Evolutionary conservation across 768 basidiomycete genomes (phyloP), one percentile per base, ranked within the genome.

Genomic region (Mycena maculata): DNA sequence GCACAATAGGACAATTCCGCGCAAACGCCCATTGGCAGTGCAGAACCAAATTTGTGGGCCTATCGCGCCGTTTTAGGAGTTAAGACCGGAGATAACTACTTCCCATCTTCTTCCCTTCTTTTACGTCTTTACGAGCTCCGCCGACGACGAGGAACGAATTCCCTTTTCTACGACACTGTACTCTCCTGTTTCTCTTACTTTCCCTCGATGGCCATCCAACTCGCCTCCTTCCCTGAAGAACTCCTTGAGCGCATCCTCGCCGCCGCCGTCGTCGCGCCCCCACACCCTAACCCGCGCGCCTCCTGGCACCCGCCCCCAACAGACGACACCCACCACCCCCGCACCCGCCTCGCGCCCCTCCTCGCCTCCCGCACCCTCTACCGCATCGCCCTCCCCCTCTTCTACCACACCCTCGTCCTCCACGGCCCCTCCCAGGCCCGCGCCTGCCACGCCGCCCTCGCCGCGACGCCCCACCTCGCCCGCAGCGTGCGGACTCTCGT

Each of bases 301-400:
- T 39, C 67, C 8, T 77, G 73, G 72, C 70, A 76, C 59, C 73
- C 65, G 55, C 62, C 70, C 44, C 65, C 63, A 48, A 68, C 67
- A 38, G 4, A 18, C 22, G 42, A 62, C 16, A 33, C 28, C n/a
- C n/a, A n/a, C 31, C 49, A 45, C 28, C 65, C 42, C 67, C 69
- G 41, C 48, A 72, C 76, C 31, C 76, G 76, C 16, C 72, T 78
- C 20, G 79, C 86, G 6, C 81, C 84, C 0, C 82, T 91, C 18
- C 83, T 86, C 56, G 86, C 87, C 49, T 89, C 77, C 54, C 83
- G 76, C 41, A 72, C 78, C 25, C 87, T 90, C 78, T 75, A 82
- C 47, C 83, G 90, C 64, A 89, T 91, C 65, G 83, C 81, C 2
- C 83, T 83, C 0, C 89, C 89, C 2, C 80, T 89, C 15, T 82